Evolutionary conservation across 345 rosid species (phyloP), one percentile per base, ranked within the genome.

Genomic region (Dipteronia sinensis): DNA sequence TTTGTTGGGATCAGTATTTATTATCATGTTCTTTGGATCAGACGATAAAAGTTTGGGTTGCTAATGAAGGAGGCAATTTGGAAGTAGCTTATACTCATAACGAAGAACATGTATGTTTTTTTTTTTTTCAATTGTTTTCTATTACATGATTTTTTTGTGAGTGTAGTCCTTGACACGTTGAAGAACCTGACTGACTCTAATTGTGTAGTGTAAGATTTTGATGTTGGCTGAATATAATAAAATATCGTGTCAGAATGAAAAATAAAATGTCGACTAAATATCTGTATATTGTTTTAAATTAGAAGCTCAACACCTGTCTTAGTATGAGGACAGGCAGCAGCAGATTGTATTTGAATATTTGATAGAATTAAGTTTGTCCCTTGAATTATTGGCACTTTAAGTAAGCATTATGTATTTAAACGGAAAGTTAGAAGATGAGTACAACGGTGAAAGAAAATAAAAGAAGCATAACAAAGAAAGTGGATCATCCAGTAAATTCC

Each of bases 31-130:
- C 29, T 20, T 61, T 61, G 65, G 65, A 61, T 27, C 65, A 6
- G 65, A 61, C 65, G 29, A 61, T 61, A n/a, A 61, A 61, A n/a
- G 65, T 61, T 61, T 61, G 58, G 58, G 5, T 53, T 53, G n/a
- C n/a, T 53, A 53, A 19, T 16, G 58, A 53, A 53, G 58, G n/a
- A 53, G 58, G 58, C 58, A 53, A 53, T 53, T 53, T 53, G 58
- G 58, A 16, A 3, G 58, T 53, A 3, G 58, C 58, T 53, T 53
- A 16, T 53, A 53, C 58, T 0, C 58, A 16, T 16, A 53, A 53
- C 1, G 58, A 53, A 53, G 58, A 53, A 16, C n/a, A 53, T 53
- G 58, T 53, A 53, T 53, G 58, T 46, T 46, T 46, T 53, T 53
- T 51, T 49, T 5, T 51, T 53, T 53, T 16, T 53, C 58, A 53